These are phyloP conservation scores for Parietaria judaica DNA, from an alignment of 306 rosid species.

Conservation along the genomic window DNA sequence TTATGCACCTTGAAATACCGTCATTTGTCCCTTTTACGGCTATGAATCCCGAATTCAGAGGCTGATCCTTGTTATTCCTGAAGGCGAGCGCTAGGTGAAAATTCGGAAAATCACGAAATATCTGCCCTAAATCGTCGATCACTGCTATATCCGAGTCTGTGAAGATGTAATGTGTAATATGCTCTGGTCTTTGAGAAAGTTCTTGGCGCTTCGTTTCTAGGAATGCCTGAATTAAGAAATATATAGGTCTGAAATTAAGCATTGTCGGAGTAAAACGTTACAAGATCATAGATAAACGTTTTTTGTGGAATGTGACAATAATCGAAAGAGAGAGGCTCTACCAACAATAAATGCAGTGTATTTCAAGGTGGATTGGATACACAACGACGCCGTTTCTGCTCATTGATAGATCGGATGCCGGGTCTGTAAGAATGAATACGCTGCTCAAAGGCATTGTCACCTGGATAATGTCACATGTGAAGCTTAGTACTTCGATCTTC, in stretches of 20 bases:
- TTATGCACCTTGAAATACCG: conserved; percentile 60
- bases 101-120: conserved; percentile 50
- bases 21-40: conserved; percentile 83
- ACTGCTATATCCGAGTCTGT: conserved; percentile 90
- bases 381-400: conserved; percentile 52
- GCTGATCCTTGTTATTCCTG: conserved; percentile 86
- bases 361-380: conserved; percentile 71
- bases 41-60: conserved; percentile 90
- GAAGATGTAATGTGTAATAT: conserved; percentile 59
- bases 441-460: conserved; percentile 66
- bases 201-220: conserved; percentile 52
- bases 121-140: conserved; percentile 63
- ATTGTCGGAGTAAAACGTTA: not conserved
- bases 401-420: conserved; percentile 61
- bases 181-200: conserved; percentile 34
- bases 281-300: not conserved
- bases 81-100: conserved; percentile 81
- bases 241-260: not conserved
- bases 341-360: conserved; percentile 30
- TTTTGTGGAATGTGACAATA: too few relatives aligned
- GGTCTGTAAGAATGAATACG: conserved; percentile 65
- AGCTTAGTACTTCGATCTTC: not conserved
- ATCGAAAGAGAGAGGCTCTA: too few relatives aligned
- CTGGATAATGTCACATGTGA: conserved; percentile 37
- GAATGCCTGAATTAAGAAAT: conserved; percentile 47